phyloP scores from a whole-genome alignment of 495 filamentous ascomycete species.

The Apodospora peruviana region DNA sequence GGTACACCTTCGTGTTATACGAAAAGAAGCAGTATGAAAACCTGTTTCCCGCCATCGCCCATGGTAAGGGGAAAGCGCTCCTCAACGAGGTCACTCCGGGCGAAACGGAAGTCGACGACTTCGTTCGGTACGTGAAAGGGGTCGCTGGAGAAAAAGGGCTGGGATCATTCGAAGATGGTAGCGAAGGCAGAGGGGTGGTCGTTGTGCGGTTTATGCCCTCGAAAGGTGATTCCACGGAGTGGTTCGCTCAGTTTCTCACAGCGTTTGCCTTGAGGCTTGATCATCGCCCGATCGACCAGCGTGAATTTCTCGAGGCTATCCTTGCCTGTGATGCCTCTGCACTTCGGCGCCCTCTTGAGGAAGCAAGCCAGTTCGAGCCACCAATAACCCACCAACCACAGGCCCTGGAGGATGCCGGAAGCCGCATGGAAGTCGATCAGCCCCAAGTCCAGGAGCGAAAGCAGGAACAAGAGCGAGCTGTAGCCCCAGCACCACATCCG shows the following conservation, averaged over 20 bases:
- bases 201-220: constrained; percentile 67
- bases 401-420: neutral
- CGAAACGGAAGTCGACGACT: constrained; percentile 66
- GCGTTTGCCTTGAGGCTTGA: constrained; percentile 64
- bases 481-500: constrained; percentile 12
- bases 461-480: neutral
- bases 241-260: constrained; percentile 63
- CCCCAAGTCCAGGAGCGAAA: constrained; percentile 4
- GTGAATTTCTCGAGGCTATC: constrained; percentile 89
- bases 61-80: constrained; percentile 78
- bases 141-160: constrained; percentile 67
- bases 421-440: constrained; percentile 28
- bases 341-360: constrained; percentile 58
- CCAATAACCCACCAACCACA: constrained; percentile 6
- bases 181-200: constrained; percentile 64
- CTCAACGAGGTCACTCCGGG: constrained; percentile 56
- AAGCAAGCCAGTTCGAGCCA: constrained; percentile 15
- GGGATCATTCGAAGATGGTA: constrained; percentile 55
- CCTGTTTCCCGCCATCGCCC: constrained; percentile 65
- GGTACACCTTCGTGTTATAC: constrained; percentile 85
- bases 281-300: constrained; percentile 81
- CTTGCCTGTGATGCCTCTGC: constrained; percentile 65
- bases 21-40: constrained; percentile 72
- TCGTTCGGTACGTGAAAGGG: constrained; percentile 70
- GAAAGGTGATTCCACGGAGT: constrained; percentile 56